phyloP scores from a whole-genome alignment of 2,329 filamentous ascomycete species.

The Aspergillus pseudonomiae region DNA sequence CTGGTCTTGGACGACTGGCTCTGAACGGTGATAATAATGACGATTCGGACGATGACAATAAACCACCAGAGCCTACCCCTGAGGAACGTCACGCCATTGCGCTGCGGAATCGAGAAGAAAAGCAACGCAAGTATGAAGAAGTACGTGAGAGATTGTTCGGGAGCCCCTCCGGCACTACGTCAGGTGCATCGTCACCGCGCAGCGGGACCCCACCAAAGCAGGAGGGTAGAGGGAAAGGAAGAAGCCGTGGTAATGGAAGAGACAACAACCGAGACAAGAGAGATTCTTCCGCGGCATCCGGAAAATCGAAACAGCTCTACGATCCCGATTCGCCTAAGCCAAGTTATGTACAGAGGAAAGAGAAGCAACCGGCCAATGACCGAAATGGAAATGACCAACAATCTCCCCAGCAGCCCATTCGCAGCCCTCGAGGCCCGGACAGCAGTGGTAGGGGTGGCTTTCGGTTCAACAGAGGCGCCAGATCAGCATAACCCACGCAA shows the following conservation, averaged over 20 bases:
- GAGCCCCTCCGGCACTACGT: slow-evolving; percentile 46
- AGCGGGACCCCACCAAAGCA: slow-evolving; percentile 61
- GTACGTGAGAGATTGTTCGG: slow-evolving; percentile 86
- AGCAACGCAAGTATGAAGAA: slow-evolving; percentile 87
- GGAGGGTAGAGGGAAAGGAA: slow-evolving; percentile 47
- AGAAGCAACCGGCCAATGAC: slow-evolving; percentile 41
- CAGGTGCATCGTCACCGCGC: slow-evolving; percentile 65
- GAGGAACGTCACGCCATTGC: slow-evolving; percentile 80
- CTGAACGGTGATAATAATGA: slow-evolving; percentile 53
- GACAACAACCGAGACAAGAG: slow-evolving; percentile 44
- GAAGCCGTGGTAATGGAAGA: slow-evolving; percentile 54
- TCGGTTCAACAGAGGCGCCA: slow-evolving; percentile 71
- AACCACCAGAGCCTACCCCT: slow-evolving; percentile 66
- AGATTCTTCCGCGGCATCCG: slow-evolving; percentile 42
- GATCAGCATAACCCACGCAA: slow-evolving; percentile 29
- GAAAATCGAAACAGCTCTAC: slow-evolving; percentile 64
- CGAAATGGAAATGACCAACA: slow-evolving; percentile 39
- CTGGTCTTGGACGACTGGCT: slow-evolving; percentile 51
- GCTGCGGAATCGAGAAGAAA: slow-evolving; percentile 80
- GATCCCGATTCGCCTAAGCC: slow-evolving; percentile 72
- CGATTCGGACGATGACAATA: slow-evolving; percentile 67
- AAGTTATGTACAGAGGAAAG: slow-evolving; percentile 48
- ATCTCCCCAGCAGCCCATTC: slow-evolving; percentile 62
- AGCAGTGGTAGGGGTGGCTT: slow-evolving; percentile 75
- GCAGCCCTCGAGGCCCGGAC: slow-evolving; percentile 78